phyloP scores from a whole-genome alignment of 2,329 filamentous ascomycete genomes.

The Aureobasidium sp. region DNA sequence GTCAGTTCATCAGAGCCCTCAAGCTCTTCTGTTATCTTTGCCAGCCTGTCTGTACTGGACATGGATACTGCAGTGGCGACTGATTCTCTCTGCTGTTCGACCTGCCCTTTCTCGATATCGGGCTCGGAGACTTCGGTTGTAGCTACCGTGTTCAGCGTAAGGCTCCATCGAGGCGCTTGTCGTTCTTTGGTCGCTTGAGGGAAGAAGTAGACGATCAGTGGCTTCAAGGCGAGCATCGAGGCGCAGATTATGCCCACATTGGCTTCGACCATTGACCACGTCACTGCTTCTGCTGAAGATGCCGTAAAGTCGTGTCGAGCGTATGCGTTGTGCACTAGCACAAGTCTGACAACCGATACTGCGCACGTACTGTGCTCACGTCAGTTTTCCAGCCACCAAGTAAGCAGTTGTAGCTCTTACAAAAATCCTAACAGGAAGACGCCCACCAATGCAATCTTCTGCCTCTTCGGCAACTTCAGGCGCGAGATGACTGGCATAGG shows the following conservation, averaged over 20 bases:
- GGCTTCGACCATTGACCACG: constrained; percentile 34
- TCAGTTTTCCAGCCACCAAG: background rate
- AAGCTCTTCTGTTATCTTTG: background rate
- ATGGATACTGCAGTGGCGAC: background rate
- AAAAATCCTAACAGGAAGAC: constrained; percentile 28
- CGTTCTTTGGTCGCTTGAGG: constrained; percentile 20
- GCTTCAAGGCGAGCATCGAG: constrained; percentile 36
- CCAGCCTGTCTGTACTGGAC: background rate
- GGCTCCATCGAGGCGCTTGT: constrained; percentile 14
- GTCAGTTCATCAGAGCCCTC: constrained; percentile 3
- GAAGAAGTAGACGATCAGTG: constrained; percentile 28
- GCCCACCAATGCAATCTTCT: constrained; percentile 25
- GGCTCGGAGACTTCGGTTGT: background rate
- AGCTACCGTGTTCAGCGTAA: background rate
- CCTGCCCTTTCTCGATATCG: background rate
- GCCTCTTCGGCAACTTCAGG: constrained; percentile 23
- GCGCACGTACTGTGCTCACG: background rate
- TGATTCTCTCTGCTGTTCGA: background rate
- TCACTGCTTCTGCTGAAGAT: constrained; percentile 30
- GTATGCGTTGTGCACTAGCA: constrained; percentile 1
- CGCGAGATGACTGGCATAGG: constrained; percentile 26
- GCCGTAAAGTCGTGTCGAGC: constrained; percentile 10
- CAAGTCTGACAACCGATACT: constrained; percentile 6
- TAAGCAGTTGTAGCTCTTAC: constrained; percentile 20
- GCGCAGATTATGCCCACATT: constrained; percentile 38